Percentiles rank a stretch among this genome's conserved stretches.
Conservation (phyloP, 2,329 filamentous ascomycete species). For the Fusarium irregulare region DNA sequence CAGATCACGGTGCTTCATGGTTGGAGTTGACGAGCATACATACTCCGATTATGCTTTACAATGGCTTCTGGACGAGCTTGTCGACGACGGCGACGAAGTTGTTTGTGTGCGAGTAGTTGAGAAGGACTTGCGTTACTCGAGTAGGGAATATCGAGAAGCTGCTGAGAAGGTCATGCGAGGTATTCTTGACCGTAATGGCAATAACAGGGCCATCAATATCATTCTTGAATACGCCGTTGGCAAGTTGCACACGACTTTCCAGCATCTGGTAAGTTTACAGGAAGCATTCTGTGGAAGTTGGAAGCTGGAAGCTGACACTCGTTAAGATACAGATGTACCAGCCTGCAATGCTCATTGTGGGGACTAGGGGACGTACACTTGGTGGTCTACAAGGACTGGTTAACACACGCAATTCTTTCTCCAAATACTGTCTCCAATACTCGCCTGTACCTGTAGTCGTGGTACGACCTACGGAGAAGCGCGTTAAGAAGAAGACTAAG, state of each 20-base stretch:
- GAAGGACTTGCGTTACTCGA: slow-evolving; percentile 78
- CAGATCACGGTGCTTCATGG: slow-evolving; percentile 87
- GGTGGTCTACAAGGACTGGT: slow-evolving; percentile 88
- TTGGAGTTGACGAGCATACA: slow-evolving; percentile 88
- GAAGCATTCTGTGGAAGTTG: too few species aligned
- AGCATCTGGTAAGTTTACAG: slow-evolving; percentile 76
- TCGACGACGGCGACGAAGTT: slow-evolving; percentile 93
- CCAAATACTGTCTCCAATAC: slow-evolving; percentile 94
- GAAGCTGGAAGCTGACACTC: slow-evolving; percentile 23
- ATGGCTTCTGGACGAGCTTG: slow-evolving; percentile 91
- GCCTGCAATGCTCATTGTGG: slow-evolving; percentile 90
- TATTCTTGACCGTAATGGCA: slow-evolving; percentile 81
- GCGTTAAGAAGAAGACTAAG: slow-evolving; percentile 90
- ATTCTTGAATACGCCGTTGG: slow-evolving; percentile 89
- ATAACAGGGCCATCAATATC: slow-evolving; percentile 85
- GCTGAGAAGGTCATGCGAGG: slow-evolving; percentile 78
- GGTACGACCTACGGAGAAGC: slow-evolving; percentile 86
- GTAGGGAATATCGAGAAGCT: slow-evolving; percentile 79
- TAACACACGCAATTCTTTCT: slow-evolving; percentile 82
- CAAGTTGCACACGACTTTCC: slow-evolving; percentile 90
- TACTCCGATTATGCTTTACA: slow-evolving; percentile 94
- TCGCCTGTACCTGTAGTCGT: slow-evolving; percentile 94
- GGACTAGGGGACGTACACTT: slow-evolving; percentile 84
- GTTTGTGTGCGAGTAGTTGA: slow-evolving; percentile 91
- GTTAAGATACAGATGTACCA: slow-evolving; percentile 88